Percentiles rank a stretch among this genome's conserved stretches.
phyloP scores from a whole-genome alignment of 2,329 filamentous ascomycete genomes.

The Alternaria brassicicola region DNA sequence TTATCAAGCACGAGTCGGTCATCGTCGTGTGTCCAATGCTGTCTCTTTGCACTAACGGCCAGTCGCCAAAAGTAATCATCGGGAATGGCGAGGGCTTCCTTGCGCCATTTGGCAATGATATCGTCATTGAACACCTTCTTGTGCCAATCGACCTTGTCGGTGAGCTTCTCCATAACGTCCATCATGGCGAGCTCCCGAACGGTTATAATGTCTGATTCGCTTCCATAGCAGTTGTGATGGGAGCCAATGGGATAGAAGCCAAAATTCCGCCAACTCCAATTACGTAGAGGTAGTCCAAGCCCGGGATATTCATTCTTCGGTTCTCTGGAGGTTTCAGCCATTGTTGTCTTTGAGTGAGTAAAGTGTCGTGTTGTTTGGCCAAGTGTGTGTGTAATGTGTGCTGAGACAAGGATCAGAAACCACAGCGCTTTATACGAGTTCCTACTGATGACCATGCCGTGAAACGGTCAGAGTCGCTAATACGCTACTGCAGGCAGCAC shows the following conservation, averaged over 20 bases:
- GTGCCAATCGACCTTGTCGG: constrained; percentile 51
- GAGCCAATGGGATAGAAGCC: constrained; percentile 25
- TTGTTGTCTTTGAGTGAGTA: background rate
- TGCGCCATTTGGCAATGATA: constrained; percentile 32
- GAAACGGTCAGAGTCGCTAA: background rate
- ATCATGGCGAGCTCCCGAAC: constrained; percentile 51
- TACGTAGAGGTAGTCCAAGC: constrained; percentile 24
- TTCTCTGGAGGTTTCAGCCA: background rate
- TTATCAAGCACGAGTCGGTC: background rate
- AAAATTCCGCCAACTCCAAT: background rate
- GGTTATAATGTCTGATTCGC: constrained; percentile 24
- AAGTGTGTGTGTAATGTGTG: background rate
- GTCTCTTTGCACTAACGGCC: constrained; percentile 12
- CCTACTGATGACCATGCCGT: too few relatives aligned
- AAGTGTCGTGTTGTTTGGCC: background rate
- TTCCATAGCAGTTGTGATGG: constrained; percentile 11
- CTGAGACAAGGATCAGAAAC: background rate
- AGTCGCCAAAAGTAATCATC: constrained; percentile 21
- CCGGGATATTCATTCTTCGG: constrained; percentile 21
- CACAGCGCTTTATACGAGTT: background rate
- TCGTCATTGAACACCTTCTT: constrained; percentile 48
- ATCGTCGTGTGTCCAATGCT: constrained; percentile 8
- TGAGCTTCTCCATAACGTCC: constrained; percentile 48
- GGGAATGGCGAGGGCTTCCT: constrained; percentile 29
- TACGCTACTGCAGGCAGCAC: background rate